A percentile compares a stretch with the other conserved stretches of the same genome.
phyloP scores from a whole-genome alignment of 2,329 filamentous ascomycete genomes.

The Claviceps capensis region DNA sequence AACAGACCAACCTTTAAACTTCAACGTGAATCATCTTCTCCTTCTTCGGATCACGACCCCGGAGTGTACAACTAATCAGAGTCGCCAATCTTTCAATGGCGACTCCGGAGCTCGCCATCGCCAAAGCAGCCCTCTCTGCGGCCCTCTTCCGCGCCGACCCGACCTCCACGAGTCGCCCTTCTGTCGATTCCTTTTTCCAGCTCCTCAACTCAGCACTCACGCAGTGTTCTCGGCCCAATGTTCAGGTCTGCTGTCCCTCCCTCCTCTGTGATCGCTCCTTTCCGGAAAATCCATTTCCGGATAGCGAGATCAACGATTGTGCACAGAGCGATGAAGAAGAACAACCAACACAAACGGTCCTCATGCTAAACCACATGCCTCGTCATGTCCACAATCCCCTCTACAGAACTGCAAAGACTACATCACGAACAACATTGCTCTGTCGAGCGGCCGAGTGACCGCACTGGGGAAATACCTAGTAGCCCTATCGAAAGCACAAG shows the following conservation, averaged over 20 bases:
- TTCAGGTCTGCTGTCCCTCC: conserved; percentile 60
- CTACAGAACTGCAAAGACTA: conserved; percentile 73
- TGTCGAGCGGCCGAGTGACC: conserved; percentile 50
- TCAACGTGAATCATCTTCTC: background rate
- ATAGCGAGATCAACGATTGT: background rate
- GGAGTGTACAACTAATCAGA: too few relatives aligned
- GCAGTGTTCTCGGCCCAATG: conserved; percentile 65
- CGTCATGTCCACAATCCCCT: background rate
- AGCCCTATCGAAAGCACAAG: conserved; percentile 42
- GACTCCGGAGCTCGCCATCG: conserved; percentile 59
- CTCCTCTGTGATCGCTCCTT: background rate
- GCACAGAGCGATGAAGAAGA: background rate
- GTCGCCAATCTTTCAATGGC: conserved; percentile 33
- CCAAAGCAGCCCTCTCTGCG: conserved; percentile 65
- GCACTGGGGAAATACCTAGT: conserved; percentile 65
- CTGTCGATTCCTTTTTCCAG: conserved; percentile 55
- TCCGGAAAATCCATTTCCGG: background rate
- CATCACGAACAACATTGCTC: conserved; percentile 59
- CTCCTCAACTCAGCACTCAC: conserved; percentile 50
- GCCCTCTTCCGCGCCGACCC: conserved; percentile 63
- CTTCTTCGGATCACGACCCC: background rate
- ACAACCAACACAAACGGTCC: background rate
- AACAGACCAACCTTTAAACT: background rate
- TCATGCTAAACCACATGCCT: conserved; percentile 8
- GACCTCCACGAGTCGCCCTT: conserved; percentile 50